Evolutionary conservation across 306 rosid genomes (phyloP).

Genomic region (Quercus rubra): DNA sequence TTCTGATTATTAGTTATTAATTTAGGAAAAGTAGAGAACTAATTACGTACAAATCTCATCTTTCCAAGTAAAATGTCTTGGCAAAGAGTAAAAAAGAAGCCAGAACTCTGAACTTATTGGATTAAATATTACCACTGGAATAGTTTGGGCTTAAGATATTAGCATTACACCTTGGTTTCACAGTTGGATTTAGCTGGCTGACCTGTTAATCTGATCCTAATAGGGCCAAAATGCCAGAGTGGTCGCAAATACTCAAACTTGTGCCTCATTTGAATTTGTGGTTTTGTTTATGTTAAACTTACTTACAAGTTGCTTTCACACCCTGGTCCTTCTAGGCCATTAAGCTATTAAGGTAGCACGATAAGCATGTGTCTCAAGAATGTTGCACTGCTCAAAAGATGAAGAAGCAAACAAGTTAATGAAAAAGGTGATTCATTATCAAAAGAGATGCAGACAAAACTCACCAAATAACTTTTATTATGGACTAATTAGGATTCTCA

Average conservation of each 20-base stretch:
- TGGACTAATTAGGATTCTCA: background rate
- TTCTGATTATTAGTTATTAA: constrained; percentile 21
- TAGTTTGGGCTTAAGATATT: background rate
- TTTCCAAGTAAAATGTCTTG: constrained; percentile 16
- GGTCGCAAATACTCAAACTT: background rate
- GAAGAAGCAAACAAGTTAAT: background rate
- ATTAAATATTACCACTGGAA: constrained; percentile 10
- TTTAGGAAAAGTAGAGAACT: constrained; percentile 30
- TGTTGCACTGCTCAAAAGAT: background rate
- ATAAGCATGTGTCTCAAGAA: background rate
- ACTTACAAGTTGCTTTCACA: background rate
- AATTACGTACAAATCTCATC: constrained; percentile 28
- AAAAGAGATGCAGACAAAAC: background rate
- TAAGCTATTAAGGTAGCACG: background rate
- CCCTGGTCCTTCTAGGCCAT: background rate
- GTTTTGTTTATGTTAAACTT: background rate
- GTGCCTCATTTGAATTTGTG: background rate
- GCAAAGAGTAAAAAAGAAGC: constrained; percentile 10
- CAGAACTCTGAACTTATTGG: constrained; percentile 17
- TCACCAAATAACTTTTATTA: background rate
- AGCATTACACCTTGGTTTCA: background rate
- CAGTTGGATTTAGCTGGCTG: constrained; percentile 54
- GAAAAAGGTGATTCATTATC: background rate
- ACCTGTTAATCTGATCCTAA: constrained; percentile 37
- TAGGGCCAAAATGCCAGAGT: constrained; percentile 29